phyloP scores from a whole-genome alignment of 163 green algal species.

The Trebouxia gelatinosa region DNA sequence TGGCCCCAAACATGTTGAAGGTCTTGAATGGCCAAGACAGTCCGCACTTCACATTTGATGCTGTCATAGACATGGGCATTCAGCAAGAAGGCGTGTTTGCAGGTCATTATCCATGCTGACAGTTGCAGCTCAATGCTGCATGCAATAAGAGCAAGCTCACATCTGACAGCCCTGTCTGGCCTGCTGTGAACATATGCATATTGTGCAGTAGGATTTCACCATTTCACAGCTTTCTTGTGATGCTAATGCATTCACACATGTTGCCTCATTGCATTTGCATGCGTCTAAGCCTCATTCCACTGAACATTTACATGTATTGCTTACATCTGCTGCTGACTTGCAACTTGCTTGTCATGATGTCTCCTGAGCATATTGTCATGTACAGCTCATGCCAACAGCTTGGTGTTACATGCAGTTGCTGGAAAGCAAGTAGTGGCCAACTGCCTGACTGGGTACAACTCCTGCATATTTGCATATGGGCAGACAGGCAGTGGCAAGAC shows the following conservation, averaged over 20 bases:
- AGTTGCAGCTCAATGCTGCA: neutral
- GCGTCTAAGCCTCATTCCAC: neutral
- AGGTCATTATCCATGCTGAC: no score
- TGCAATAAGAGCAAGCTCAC: neutral
- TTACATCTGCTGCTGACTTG: neutral
- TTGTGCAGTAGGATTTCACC: neutral
- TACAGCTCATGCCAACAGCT: no score
- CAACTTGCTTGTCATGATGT: no score
- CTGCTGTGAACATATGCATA: neutral
- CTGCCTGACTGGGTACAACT: conserved; percentile 80
- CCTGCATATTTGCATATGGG: conserved; percentile 83
- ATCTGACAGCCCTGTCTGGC: neutral
- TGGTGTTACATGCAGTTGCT: conserved; percentile 58
- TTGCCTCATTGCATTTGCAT: no score
- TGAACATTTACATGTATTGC: neutral
- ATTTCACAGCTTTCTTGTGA: no score
- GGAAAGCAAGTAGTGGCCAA: conserved; percentile 79
- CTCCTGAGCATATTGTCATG: no score
- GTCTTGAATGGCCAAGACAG: conserved; percentile 37
- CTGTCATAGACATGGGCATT: conserved; percentile 58
- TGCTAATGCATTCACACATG: no score
- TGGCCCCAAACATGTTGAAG: conserved; percentile 12
- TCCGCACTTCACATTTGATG: conserved; percentile 78
- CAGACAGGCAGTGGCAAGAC: conserved; percentile 45
- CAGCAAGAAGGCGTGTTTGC: conserved; percentile 71